Evolutionary conservation across 2,329 filamentous ascomycete genomes (phyloP).

Genomic region (Trichoderma koningii): DNA sequence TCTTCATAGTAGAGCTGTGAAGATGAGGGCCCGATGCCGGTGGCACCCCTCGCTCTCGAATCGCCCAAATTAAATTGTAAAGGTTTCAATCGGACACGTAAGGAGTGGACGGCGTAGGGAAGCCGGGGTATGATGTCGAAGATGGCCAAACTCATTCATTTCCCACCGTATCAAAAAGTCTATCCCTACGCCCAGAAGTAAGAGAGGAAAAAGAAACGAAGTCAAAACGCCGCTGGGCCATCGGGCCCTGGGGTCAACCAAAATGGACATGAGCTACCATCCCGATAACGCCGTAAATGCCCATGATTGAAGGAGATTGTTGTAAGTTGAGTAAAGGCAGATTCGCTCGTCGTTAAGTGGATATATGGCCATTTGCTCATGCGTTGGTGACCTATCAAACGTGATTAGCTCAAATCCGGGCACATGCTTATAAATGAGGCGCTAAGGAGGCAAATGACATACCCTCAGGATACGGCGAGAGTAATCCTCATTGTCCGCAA

Average conservation of each 20-base stretch:
- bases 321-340: slow-evolving; percentile 28
- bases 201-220: slow-evolving; percentile 36
- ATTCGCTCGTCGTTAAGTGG: slow-evolving; percentile 28
- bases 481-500: slow-evolving; percentile 96
- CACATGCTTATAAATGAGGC: slow-evolving; percentile 6
- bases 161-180: slow-evolving; percentile 32
- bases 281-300: slow-evolving; percentile 49
- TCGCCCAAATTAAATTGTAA: slow-evolving; percentile 36
- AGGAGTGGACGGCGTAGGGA: slow-evolving; percentile 47
- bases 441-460: slow-evolving; percentile 40
- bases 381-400: slow-evolving; percentile 59
- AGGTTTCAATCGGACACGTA: slow-evolving; percentile 36
- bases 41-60: slow-evolving; percentile 30
- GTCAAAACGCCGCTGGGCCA: slow-evolving; percentile 43
- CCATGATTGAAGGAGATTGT: slow-evolving; percentile 33
- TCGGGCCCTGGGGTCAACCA: slow-evolving; percentile 38
- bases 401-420: slow-evolving; percentile 28
- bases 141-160: slow-evolving; percentile 29
- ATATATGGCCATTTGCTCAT: slow-evolving; percentile 46
- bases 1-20: slow-evolving; percentile 11
- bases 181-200: slow-evolving; percentile 43
- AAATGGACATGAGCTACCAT: slow-evolving; percentile 44
- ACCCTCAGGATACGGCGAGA: slow-evolving; percentile 95
- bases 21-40: slow-evolving; percentile 19
- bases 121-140: slow-evolving; percentile 27